Evolutionary conservation across 495 filamentous ascomycete genomes (phyloP).

Genomic region (Penicillium canariense): DNA sequence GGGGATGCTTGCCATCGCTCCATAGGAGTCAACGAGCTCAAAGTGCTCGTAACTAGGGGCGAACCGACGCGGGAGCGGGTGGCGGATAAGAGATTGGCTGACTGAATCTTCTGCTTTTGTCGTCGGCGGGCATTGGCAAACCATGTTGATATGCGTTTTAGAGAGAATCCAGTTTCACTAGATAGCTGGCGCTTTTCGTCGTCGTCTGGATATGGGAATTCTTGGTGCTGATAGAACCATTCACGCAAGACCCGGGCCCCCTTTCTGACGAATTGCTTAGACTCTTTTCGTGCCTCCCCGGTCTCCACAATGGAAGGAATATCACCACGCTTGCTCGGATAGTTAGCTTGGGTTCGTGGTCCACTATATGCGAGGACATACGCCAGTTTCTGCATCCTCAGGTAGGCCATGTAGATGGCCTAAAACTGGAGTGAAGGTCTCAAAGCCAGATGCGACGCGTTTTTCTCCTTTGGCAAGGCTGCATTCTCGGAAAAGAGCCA

Average conservation of each 20-base stretch:
- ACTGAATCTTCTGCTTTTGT: constrained; percentile 49
- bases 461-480: constrained; percentile 57
- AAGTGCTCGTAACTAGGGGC: constrained; percentile 40
- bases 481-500: constrained; percentile 70
- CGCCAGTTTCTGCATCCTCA: constrained; percentile 32
- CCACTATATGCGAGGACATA: background rate
- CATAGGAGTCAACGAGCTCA: constrained; percentile 61
- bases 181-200: constrained; percentile 32
- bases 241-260: constrained; percentile 41
- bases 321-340: background rate
- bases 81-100: constrained; percentile 51
- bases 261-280: constrained; percentile 62
- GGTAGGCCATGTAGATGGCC: constrained; percentile 41
- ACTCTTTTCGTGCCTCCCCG: constrained; percentile 28
- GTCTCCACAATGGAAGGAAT: background rate
- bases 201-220: constrained; percentile 46
- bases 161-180: constrained; percentile 36
- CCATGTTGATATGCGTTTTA: constrained; percentile 39
- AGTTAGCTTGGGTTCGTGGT: background rate
- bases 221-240: constrained; percentile 42
- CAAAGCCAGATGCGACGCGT: constrained; percentile 42
- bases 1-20: constrained; percentile 80
- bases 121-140: constrained; percentile 45
- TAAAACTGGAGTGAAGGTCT: constrained; percentile 44
- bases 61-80: constrained; percentile 35